A percentile compares a stretch with the other conserved stretches of the same genome.
Conservation (phyloP, 1,139 yeast species). For the Lodderomyces elongisporus region DNA sequence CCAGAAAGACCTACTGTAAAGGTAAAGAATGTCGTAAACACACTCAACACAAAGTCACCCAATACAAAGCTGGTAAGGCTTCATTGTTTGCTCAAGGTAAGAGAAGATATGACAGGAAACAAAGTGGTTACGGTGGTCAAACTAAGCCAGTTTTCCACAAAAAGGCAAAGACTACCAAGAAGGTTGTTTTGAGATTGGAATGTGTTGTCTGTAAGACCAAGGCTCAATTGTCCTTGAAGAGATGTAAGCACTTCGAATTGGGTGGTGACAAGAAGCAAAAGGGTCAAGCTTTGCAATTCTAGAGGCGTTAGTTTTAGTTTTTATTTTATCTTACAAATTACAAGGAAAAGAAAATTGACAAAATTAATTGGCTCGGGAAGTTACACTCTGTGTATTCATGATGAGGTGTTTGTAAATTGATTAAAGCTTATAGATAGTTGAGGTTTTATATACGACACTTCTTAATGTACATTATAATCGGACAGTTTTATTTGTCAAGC, state of each 20-base stretch:
- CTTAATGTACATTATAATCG: too few relatives aligned
- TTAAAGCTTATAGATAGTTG: too few relatives aligned
- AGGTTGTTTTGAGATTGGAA: slow-evolving; percentile 98
- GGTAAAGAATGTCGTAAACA: slow-evolving; percentile 99
- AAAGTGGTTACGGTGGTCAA: slow-evolving; percentile 99
- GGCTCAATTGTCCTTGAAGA: slow-evolving; percentile 96
- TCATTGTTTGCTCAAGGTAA: slow-evolving; percentile 99
- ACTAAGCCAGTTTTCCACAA: slow-evolving; percentile 99
- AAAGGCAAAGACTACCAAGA: slow-evolving; percentile 99
- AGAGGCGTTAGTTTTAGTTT: slow-evolving; percentile 24
- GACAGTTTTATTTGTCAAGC: too few relatives aligned
- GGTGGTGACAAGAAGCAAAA: slow-evolving; percentile 99
- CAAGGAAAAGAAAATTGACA: slow-evolving; percentile 3
- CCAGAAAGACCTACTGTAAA: slow-evolving; percentile 99
- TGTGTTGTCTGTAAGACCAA: slow-evolving; percentile 98
- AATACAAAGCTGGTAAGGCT: slow-evolving; percentile 99
- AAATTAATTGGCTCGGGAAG: slow-evolving; percentile 1
- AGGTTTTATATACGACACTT: too few relatives aligned
- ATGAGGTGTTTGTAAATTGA: too few relatives aligned
- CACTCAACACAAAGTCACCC: slow-evolving; percentile 99
- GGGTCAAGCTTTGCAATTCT: slow-evolving; percentile 97
- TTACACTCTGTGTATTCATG: background rate
- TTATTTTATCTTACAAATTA: too few relatives aligned
- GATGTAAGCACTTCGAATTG: slow-evolving; percentile 99
- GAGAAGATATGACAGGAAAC: slow-evolving; percentile 99